Conservation (phyloP, 2,329 filamentous ascomycete species). For the Colletotrichum sojae region DNA sequence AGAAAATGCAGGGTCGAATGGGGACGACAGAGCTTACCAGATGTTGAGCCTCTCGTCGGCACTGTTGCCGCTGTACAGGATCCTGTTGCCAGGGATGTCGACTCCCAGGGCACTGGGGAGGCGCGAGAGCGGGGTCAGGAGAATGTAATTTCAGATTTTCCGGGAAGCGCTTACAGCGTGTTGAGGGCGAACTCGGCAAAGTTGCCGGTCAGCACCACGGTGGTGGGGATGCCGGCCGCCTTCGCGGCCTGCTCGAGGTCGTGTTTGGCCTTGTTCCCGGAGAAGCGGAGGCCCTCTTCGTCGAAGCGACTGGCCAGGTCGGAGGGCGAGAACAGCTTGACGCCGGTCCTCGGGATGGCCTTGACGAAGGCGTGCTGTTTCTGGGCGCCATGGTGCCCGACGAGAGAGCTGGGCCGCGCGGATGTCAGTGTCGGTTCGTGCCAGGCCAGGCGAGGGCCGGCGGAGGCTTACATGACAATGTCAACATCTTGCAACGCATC, state of each 20-base stretch:
- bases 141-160: too few species aligned
- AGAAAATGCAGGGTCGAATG: neutral
- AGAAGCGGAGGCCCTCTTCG: conserved; percentile 44
- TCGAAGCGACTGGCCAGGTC: conserved; percentile 45
- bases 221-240: conserved; percentile 44
- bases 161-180: conserved; percentile 18
- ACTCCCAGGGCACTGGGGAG: conserved; percentile 17
- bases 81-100: conserved; percentile 11
- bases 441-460: too few species aligned
- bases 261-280: conserved; percentile 43
- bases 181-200: conserved; percentile 47
- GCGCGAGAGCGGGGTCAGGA: too few species aligned
- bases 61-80: conserved; percentile 20
- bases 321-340: conserved; percentile 49
- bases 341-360: conserved; percentile 46
- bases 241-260: conserved; percentile 45
- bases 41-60: conserved; percentile 1
- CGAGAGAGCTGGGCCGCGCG: conserved; percentile 38
- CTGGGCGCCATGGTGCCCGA: conserved; percentile 42
- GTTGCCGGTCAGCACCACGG: conserved; percentile 44
- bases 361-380: conserved; percentile 46
- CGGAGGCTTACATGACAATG: conserved; percentile 22
- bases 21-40: too few species aligned
- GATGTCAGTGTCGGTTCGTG: neutral
- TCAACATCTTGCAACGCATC: conserved; percentile 24